Evolutionary conservation across 441 rosid genomes (phyloP), one percentile per base, ranked within the genome.

Genomic region (Adansonia rubrostipa): DNA sequence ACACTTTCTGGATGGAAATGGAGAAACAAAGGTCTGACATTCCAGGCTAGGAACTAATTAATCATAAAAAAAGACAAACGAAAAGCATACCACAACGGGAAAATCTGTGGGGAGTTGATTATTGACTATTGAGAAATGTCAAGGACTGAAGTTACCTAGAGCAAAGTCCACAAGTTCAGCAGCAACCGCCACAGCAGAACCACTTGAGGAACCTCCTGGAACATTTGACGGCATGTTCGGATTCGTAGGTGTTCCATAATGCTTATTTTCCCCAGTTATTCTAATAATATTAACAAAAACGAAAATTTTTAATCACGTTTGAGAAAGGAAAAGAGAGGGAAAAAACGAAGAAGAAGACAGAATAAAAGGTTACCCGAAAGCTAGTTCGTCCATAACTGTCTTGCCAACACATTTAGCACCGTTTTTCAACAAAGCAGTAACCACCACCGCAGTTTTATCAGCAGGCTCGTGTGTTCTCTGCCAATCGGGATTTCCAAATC

Each of bases 121-220:
- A 53, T 53, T 13, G 45, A 64, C 28, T 60, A 79, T 15, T 69
- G 8, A 80, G 69, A 67, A 65, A 69, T 24, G 56, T 8, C 40
- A 81, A 62, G 6, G 78, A 64, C 58, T 58, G 9, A 78, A 74
- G 6, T 81, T 84, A 93, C 98, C 98, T 65, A 96, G 91, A 80
- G 98, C 89, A 86, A 92, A 96, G 84, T 94, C 97, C 68, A 92
- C 98, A 65, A 96, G 87, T 81, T 86, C 86, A 81, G 99, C 89
- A 0, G 91, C 94, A 83, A 96, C 99, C 61, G 96, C 91, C 62
- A 92, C 99, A 33, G 99, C 98, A 42, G 99, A 90, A 80, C 99
- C 99, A 80, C 98, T 89, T 64, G 97, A 92, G 83, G 96, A 92
- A 61, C 99, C 99, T 81, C 99, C 99, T 13, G 99, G 93, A 74